These are phyloP conservation scores for Colletotrichum phormii DNA, from an alignment of 2,329 filamentous ascomycete genomes.

Conservation along the genomic window DNA sequence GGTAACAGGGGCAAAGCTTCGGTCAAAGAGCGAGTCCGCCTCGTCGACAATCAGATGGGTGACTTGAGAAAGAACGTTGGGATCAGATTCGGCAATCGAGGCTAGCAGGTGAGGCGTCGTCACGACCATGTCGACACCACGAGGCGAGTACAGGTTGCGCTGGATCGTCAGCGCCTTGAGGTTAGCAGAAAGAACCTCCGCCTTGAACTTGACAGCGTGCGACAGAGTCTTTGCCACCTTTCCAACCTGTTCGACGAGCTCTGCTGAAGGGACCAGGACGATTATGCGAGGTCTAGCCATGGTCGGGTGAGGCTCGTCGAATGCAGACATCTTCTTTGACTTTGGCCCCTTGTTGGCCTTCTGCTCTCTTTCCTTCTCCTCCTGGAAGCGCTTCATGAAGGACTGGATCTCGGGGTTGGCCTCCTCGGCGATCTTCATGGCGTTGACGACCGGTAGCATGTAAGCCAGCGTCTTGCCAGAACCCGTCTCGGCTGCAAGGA, in stretches of 20 bases:
- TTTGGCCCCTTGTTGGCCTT: conserved; percentile 64
- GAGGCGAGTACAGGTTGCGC: conserved; percentile 82
- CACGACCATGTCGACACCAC: conserved; percentile 86
- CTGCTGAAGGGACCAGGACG: conserved; percentile 90
- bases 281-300: conserved; percentile 85
- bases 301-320: conserved; percentile 77
- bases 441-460: conserved; percentile 84
- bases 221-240: conserved; percentile 83
- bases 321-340: conserved; percentile 67
- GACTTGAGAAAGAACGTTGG: conserved; percentile 92
- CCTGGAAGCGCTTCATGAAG: conserved; percentile 66
- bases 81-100: conserved; percentile 89
- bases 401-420: conserved; percentile 68
- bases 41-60: conserved; percentile 92
- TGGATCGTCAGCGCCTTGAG: conserved; percentile 84
- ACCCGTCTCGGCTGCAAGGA: conserved; percentile 94
- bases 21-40: conserved; percentile 94
- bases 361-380: conserved; percentile 68
- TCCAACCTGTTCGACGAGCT: conserved; percentile 90
- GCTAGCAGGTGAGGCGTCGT: conserved; percentile 90
- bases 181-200: conserved; percentile 83
- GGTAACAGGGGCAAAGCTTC: conserved; percentile 88
- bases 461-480: conserved; percentile 98
- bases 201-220: conserved; percentile 88
- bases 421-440: conserved; percentile 81